Base-by-base conservation (phyloP, 2,329 filamentous ascomycete species). In the Penicillium capsulatum region DNA sequence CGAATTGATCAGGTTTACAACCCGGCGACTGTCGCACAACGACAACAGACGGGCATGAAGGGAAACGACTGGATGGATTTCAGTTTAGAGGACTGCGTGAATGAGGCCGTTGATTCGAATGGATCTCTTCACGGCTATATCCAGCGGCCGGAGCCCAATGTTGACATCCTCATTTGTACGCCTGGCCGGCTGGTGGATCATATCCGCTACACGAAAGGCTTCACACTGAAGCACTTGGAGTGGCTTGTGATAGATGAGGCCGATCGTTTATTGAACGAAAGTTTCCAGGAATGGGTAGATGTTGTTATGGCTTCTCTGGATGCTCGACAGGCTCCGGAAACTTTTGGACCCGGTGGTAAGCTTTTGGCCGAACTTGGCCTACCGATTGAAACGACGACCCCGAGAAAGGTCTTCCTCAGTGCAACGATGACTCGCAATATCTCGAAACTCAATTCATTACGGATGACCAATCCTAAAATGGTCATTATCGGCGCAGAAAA, bases 211-310 rank as follows among this genome's bases (percentile, higher is more conserved):
- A 97, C 91, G 0, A 79, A 80, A 3, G 89, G 88, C 0, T 96
- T 97, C 61, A 79, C 75, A 0, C 72, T 97, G 15, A 78, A 84
- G 40, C 76, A 85, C 58, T 72, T 96, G 3, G 79, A 86, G 45
- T 97, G 90, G 89, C 73, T 97, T 0, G 79, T 96, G 2, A 84
- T 96, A 31, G 91, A 97, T 55, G 91, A 97, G 66, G 92, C 91
- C 8, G 91, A 97, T 64, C 88, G 92, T 59, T 71, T 97, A 9
- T 76, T 97, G 4, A 84, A 90, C 30, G 87, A 97, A 62, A 90
- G 85, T 57, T 96, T 92, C 64, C 90, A 96, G 60, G 85, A 91
- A 55, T 96, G 90, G 90, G 72, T 94, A 3, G 79, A 81, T 28
- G 69, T 83, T 0, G 78, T 92, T 5, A 82, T 87, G 55, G 63